Evolutionary conservation across 1,284 basidiomycete genomes (phyloP).

Genomic region (Melanopsichium pennsylvanicum): DNA sequence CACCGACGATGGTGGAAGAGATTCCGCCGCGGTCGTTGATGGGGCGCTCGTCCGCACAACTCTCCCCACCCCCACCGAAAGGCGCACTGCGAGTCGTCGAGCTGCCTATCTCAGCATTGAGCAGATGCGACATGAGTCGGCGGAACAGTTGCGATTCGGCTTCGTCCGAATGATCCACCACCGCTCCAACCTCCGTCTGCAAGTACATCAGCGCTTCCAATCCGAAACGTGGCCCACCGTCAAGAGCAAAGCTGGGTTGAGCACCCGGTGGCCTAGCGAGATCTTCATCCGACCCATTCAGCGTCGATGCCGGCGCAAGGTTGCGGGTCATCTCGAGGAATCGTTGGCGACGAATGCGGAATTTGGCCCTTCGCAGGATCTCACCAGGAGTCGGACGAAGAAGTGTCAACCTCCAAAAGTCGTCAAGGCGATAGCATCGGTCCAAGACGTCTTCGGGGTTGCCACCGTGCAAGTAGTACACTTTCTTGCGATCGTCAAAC

Average conservation of each 20-base stretch:
- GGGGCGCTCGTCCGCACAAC: conserved; percentile 15
- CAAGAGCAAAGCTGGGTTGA: neutral
- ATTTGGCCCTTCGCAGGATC: conserved; percentile 61
- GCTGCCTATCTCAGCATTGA: conserved; percentile 17
- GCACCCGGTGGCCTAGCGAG: conserved; percentile 1
- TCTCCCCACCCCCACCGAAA: conserved; percentile 1
- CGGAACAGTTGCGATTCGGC: conserved; percentile 61
- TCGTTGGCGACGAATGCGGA: conserved; percentile 63
- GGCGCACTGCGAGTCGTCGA: neutral
- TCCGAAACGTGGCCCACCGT: conserved; percentile 36
- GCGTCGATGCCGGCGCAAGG: conserved; percentile 8
- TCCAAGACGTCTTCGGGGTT: conserved; percentile 53
- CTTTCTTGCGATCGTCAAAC: conserved; percentile 59
- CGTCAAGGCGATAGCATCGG: conserved; percentile 51
- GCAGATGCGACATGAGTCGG: conserved; percentile 63
- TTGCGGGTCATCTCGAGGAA: conserved; percentile 58
- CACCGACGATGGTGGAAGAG: neutral
- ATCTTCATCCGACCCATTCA: conserved; percentile 33
- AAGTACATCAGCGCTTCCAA: conserved; percentile 65
- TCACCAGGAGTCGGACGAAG: conserved; percentile 60
- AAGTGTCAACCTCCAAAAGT: conserved; percentile 64
- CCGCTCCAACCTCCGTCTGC: conserved; percentile 63
- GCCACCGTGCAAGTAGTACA: conserved; percentile 66
- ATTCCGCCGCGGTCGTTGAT: neutral
- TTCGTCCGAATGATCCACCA: conserved; percentile 62